These are phyloP conservation scores for Actinomortierella wolfii DNA, from an alignment of 371 early-diverging fungal species.

Conservation along the genomic window DNA sequence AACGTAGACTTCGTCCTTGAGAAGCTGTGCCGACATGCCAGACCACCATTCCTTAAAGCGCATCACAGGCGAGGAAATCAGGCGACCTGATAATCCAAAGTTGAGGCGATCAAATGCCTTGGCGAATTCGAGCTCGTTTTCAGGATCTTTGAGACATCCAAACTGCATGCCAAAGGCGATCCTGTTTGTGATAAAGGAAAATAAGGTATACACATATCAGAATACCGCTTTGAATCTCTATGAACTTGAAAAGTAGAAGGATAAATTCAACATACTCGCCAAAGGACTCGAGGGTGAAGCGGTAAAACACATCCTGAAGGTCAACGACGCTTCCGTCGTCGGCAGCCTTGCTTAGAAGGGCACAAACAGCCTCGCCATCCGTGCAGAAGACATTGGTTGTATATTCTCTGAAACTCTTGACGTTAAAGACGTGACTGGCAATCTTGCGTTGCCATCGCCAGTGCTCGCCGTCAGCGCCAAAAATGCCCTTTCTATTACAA, in stretches of 20 bases:
- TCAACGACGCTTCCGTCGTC: conserved; percentile 50
- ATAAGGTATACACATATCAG: no score
- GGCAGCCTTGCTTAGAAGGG: conserved; percentile 49
- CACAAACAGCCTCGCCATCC: conserved; percentile 17
- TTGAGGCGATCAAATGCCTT: conserved; percentile 57
- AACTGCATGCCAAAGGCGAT: conserved; percentile 52
- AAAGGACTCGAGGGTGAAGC: conserved; percentile 59
- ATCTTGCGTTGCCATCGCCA: conserved; percentile 54
- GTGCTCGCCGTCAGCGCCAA: conserved; percentile 58
- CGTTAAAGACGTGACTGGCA: conserved; percentile 58
- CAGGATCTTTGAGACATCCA: conserved; percentile 19
- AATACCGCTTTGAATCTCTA: no score
- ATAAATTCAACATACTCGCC: conserved; percentile 10
- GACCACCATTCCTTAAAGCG: conserved; percentile 37
- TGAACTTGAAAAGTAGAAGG: no score
- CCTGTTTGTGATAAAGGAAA: neutral
- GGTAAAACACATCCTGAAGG: conserved; percentile 53
- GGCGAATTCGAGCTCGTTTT: conserved; percentile 48
- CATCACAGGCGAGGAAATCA: conserved; percentile 48
- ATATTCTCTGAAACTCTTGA: conserved; percentile 59
- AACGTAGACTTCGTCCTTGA: conserved; percentile 17
- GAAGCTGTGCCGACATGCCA: conserved; percentile 15
- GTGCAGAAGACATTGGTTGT: conserved; percentile 42
- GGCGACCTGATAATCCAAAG: conserved; percentile 20
- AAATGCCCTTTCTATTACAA: conserved; percentile 56